phyloP scores from a whole-genome alignment of 2,329 filamentous ascomycete genomes.

The Penicillium fuscoglaucum region DNA sequence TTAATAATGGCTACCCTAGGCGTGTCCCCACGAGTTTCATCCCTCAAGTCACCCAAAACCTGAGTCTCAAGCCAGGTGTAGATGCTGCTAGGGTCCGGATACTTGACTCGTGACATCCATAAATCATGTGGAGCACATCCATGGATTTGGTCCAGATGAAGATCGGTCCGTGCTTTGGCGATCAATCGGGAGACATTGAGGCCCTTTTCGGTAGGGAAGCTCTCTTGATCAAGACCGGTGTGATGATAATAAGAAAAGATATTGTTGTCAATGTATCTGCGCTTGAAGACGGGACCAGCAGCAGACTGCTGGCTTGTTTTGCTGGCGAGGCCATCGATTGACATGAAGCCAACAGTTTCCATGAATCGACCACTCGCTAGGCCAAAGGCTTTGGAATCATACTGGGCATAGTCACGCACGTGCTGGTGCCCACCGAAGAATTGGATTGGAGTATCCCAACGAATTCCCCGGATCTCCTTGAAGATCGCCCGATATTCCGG shows the following conservation, averaged over 20 bases:
- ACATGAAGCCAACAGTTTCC: slow-evolving; percentile 94
- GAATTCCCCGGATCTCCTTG: slow-evolving; percentile 71
- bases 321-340: slow-evolving; percentile 66
- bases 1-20: slow-evolving; percentile 74
- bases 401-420: slow-evolving; percentile 78
- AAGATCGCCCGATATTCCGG: slow-evolving; percentile 76
- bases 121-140: slow-evolving; percentile 81
- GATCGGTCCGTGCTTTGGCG: slow-evolving; percentile 63
- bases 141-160: slow-evolving; percentile 70
- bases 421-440: slow-evolving; percentile 92
- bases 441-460: slow-evolving; percentile 81
- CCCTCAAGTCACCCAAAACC: slow-evolving; percentile 68
- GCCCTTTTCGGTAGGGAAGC: slow-evolving; percentile 75
- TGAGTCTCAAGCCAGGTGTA: slow-evolving; percentile 76
- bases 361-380: slow-evolving; percentile 89
- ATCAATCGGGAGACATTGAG: slow-evolving; percentile 71
- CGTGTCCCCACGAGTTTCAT: slow-evolving; percentile 58
- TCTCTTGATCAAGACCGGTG: slow-evolving; percentile 67
- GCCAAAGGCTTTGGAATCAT: slow-evolving; percentile 74
- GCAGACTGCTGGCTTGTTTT: slow-evolving; percentile 33
- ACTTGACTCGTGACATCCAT: slow-evolving; percentile 79
- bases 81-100: slow-evolving; percentile 72
- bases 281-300: slow-evolving; percentile 60
- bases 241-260: slow-evolving; percentile 81
- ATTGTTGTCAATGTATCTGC: slow-evolving; percentile 93